Evolutionary conservation across 2,329 filamentous ascomycete genomes (phyloP), one percentile per base, ranked within the genome.

Genomic region (Torrubiella hemipterigena): DNA sequence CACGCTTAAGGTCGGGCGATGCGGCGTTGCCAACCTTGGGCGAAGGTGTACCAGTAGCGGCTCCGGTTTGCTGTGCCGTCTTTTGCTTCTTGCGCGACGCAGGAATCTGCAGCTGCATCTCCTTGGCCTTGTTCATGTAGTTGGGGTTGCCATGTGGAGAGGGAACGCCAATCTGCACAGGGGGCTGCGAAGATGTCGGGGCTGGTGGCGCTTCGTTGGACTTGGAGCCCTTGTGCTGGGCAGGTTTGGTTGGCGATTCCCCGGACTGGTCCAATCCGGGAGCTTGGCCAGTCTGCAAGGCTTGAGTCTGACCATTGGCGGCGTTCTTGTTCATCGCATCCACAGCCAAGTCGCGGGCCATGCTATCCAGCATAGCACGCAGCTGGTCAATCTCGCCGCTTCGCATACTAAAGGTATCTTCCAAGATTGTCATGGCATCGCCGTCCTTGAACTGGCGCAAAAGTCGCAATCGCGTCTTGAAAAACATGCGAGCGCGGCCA

Each of bases 91-190:
- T 74, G 51, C 77, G 76, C 11, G 62, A 54, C 5, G 65, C 56
- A 5, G 73, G 74, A 15, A 76, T 53, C 31, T 69, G 63, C 22
- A 78, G 54, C 31, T 69, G 67, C 21, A 71, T 69, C 19, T 76
- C 51, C 30, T 63, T 56, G 3, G 64, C 56, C 46, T 61, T 67
- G 46, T 53, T 58, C 27, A 67, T 63, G 38, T 74, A 75, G 6
- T 57, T 61, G 3, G 73, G 73, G 34, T 69, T 66, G 10, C 72
- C 73, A 39, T 73, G 68, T 19, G 74, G 73, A 6, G 73, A 76
- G 7, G 61, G 54, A 13, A 61, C 65, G 10, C 65, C 65, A 34
- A 77, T 63, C 17, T 58, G 52, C 47, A 73, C 74, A 0, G 72
- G 72, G 12, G 71, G 65, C 38, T 74, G 69, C 11, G 63, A 45